Evolutionary conservation across 228 moss, liverwort and hornwort genomes (phyloP), one percentile per base, ranked within the genome.

Genomic region (Sphagnum fallax): DNA sequence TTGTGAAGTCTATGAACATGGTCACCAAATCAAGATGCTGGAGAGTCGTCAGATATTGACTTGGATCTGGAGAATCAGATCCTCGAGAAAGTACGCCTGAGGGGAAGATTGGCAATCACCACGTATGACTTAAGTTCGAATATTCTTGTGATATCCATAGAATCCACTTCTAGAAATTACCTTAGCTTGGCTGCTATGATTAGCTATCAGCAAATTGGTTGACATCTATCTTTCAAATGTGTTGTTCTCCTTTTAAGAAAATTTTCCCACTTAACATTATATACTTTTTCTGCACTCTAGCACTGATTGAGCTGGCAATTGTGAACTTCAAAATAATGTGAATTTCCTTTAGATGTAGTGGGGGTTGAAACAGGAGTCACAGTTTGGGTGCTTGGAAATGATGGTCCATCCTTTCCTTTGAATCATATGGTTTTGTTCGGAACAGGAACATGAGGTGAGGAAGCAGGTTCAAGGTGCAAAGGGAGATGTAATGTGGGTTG

Each of bases 81-180:
- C 89, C 83, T 70, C 50, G 80, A 55, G 89, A 93, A 76, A 88
- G 90, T 63, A 78, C 85, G 5, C 85, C 78, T 60, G 91, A 93
- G 75, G 91, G 85, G 72, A 75, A 69, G 69, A 62, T 55, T 6
- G 7, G 63, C 10, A 8, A 64, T 7, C 63, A n/a, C 9, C 63
- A 64, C 4, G 16, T 16, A 64, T 16, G 47, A 8, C 9, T n/a
- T 60, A 60, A 60, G 11, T 60, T 15, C 4, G 1, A 11, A 11
- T 15, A 1, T 60, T 60, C 59, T 60, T 60, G 11, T 11, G 59
- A 11, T 60, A 11, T 11, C 59, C 11, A 2, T 60, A 11, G 15
- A 64, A 7, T 16, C 63, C 47, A 10, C 16, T 16, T 48, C 47
- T 4, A 7, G 15, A 11, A 8, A 12, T 12, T 12, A 55, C 8